Conservation (phyloP, 2,329 filamentous ascomycete species). For the Didymella lethalis region DNA sequence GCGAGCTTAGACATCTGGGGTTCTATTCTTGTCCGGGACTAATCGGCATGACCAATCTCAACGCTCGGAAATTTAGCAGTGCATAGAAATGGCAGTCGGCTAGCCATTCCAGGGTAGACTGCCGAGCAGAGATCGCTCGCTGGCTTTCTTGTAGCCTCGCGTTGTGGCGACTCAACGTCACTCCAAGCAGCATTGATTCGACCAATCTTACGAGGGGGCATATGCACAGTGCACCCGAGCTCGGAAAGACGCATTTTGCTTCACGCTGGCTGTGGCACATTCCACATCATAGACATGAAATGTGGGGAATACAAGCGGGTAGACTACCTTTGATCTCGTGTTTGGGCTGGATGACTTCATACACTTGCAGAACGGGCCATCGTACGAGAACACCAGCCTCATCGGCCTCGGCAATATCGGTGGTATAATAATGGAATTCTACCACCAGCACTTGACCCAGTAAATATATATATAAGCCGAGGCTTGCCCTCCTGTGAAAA, state of each 20-base stretch:
- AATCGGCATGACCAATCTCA: slow-evolving; percentile 11
- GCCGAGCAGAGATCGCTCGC: slow-evolving; percentile 5
- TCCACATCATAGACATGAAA: slow-evolving; percentile 13
- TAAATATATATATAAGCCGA: slow-evolving; percentile 29
- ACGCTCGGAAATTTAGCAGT: slow-evolving; percentile 7
- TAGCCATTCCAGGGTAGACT: slow-evolving; percentile 1
- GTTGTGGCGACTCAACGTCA: slow-evolving; percentile 19
- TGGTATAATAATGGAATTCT: slow-evolving; percentile 2
- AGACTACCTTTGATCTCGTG: slow-evolving; percentile 22
- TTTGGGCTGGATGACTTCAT: slow-evolving; percentile 31
- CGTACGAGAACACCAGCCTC: slow-evolving; percentile 26
- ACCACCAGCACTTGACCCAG: background rate
- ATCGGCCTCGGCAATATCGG: slow-evolving; percentile 9
- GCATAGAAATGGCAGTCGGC: background rate
- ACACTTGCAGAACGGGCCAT: slow-evolving; percentile 23
- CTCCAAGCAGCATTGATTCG: slow-evolving; percentile 2
- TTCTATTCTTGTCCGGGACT: slow-evolving; percentile 18
- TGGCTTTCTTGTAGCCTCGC: background rate
- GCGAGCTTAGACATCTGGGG: background rate
- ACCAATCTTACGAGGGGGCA: slow-evolving; percentile 4
- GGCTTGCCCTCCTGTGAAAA: background rate
- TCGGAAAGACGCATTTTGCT: slow-evolving; percentile 4
- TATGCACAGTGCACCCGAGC: slow-evolving; percentile 2
- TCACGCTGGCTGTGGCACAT: slow-evolving; percentile 16
- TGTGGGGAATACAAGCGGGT: slow-evolving; percentile 22